Base-by-base conservation (phyloP, 2,329 filamentous ascomycete species). In the Penicillium verrucosum region DNA sequence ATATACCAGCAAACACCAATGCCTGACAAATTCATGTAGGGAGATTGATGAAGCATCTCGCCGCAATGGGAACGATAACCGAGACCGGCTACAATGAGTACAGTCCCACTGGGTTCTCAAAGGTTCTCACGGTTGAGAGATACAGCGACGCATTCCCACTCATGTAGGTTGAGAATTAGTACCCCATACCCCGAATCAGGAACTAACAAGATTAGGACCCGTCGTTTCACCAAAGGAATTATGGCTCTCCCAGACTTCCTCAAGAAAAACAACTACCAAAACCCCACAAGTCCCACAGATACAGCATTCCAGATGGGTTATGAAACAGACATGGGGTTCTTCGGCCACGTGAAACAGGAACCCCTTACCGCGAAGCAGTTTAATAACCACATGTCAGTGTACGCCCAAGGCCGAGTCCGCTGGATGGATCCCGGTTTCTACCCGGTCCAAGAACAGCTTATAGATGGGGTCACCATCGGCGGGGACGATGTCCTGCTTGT, bases 31-130 rank as follows among this genome's bases (percentile, higher is more conserved):
- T 21, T 23, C 25, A 3, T 18, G 5, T 23, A 58, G 65, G 60
- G 34, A 70, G 72, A 21, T 48, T 74, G 29, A 57, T 73, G 42
- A 68, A 70, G 38, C 73, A 74, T 27, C 64, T 75, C 2, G 64
- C 53, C 11, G 63, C 72, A 0, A 73, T 73, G 60, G 68, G 69
- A 29, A 66, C 68, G 18, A 54, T 75, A 32, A 54, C 51, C 2
- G 71, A 74, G 50, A 64, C 63, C 4, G 68, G 67, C 1, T 54
- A 53, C 0, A 64, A 73, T 51, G 60, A 67, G 38, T 74, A 75
- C 51, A 57, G 63, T 25, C 54, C 62, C 1, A 75, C 61, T 30
- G 66, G 67, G 21, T 70, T 74, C 44, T 62, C 71, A 57, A 51
- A 51, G 29, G 29, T 34, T 16, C 38, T 51, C 14, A 51, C 29